These are phyloP conservation scores for Blastobotrys ciferrii DNA, from an alignment of 1,139 yeast species.

Conservation along the genomic window DNA sequence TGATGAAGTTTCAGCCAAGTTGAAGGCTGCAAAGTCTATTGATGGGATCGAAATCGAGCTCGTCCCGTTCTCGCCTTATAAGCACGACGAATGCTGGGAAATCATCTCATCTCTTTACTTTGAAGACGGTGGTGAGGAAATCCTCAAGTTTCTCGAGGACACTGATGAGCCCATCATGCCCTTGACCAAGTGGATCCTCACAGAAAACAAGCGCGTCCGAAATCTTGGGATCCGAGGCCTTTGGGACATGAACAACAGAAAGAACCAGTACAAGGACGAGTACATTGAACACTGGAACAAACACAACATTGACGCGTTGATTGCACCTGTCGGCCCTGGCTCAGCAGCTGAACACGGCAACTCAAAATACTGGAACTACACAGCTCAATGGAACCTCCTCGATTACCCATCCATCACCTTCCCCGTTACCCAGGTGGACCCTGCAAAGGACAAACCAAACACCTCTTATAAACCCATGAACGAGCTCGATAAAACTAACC, in stretches of 20 bases:
- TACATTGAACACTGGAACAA: slow-evolving; percentile 43
- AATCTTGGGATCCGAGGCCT: slow-evolving; percentile 32
- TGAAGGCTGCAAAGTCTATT: slow-evolving; percentile 35
- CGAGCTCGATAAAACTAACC: slow-evolving; percentile 31
- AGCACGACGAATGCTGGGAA: slow-evolving; percentile 38
- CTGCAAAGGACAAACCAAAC: slow-evolving; percentile 36
- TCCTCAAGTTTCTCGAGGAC: slow-evolving; percentile 30
- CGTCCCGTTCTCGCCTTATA: slow-evolving; percentile 44
- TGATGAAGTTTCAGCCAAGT: slow-evolving; percentile 32
- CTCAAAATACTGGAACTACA: slow-evolving; percentile 65
- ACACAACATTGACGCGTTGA: slow-evolving; percentile 61
- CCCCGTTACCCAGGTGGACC: slow-evolving; percentile 53
- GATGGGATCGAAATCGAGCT: slow-evolving; percentile 36
- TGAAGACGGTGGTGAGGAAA: slow-evolving; percentile 50
- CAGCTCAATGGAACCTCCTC: slow-evolving; percentile 54
- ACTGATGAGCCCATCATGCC: slow-evolving; percentile 49
- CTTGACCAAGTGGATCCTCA: slow-evolving; percentile 27
- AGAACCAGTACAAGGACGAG: slow-evolving; percentile 35
- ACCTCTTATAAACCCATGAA: slow-evolving; percentile 32
- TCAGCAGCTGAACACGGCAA: slow-evolving; percentile 69
- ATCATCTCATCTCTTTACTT: slow-evolving; percentile 44
- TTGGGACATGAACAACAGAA: slow-evolving; percentile 38
- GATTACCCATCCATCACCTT: slow-evolving; percentile 52
- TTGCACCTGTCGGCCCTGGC: slow-evolving; percentile 67
- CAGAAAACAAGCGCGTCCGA: slow-evolving; percentile 20